These are phyloP conservation scores for Gilbertella persicaria DNA, from an alignment of 371 early-diverging fungal species.

Conservation along the genomic window DNA sequence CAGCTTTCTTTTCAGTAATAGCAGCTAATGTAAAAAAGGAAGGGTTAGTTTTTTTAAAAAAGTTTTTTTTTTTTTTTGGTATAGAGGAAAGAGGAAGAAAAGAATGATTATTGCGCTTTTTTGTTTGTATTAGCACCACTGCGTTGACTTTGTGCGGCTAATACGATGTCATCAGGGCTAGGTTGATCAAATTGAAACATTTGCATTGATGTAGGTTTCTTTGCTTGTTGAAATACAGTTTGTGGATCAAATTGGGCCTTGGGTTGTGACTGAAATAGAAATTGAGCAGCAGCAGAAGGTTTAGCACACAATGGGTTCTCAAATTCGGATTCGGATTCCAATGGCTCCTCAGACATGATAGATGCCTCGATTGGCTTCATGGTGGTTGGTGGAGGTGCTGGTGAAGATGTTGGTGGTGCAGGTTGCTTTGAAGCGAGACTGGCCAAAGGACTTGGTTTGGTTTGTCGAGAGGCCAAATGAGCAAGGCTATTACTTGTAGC, in stretches of 20 bases:
- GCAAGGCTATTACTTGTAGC: slow-evolving; percentile 14
- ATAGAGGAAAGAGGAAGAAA: not conserved
- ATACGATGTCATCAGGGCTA: slow-evolving; percentile 84
- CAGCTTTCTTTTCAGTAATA: not conserved
- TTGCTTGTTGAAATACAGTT: slow-evolving; percentile 29
- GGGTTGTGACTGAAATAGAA: slow-evolving; percentile 37
- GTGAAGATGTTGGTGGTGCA: not conserved
- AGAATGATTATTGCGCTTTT: not conserved
- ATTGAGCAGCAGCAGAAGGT: slow-evolving; percentile 52
- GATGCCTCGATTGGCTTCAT: not conserved
- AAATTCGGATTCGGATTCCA: slow-evolving; percentile 1
- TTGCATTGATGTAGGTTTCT: slow-evolving; percentile 21
- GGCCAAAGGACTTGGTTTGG: slow-evolving; percentile 5
- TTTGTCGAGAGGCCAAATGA: slow-evolving; percentile 21
- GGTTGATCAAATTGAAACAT: slow-evolving; percentile 74
- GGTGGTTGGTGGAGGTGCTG: not conserved
- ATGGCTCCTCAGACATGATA: not conserved
- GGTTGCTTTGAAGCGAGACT: slow-evolving; percentile 1
- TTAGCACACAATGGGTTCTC: slow-evolving; percentile 36
- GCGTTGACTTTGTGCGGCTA: slow-evolving; percentile 60
- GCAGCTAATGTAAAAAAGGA: slow-evolving; percentile 14
- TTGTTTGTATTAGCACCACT: slow-evolving; percentile 22
- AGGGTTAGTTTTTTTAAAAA: slow-evolving; percentile 1
- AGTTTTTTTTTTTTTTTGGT: no score
- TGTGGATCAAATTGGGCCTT: slow-evolving; percentile 13